Base-by-base conservation (phyloP, 2,329 filamentous ascomycete species). In the Penicillium sclerotigenum region DNA sequence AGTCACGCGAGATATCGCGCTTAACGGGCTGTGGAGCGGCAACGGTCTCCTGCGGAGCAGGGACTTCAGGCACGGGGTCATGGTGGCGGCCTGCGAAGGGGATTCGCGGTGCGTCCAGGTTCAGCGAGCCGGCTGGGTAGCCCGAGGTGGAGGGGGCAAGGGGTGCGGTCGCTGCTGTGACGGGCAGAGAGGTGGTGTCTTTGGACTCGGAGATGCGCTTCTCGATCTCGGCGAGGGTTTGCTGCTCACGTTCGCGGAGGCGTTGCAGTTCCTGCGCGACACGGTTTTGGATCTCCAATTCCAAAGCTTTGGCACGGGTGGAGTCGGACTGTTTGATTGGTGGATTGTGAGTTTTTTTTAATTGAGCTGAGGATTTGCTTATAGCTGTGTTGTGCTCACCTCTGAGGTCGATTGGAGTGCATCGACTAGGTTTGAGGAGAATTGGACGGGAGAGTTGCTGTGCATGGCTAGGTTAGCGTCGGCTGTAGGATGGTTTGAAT, bases 251-350 rank as follows among this genome's bases (percentile, higher is more conserved):
- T 61, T 85, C 81, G 72, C 87, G 87, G 62, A 96, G 85, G 66
- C 87, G 87, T 75, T 88, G 86, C 64, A 97, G 90, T 78, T 97
- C 92, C 68, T 86, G 82, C 68, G 88, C 85, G 59, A 97, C 90
- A 75, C 93, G 92, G 71, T 85, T 80, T 79, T 97, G 92, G 74
- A 96, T 87, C 68, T 93, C 88, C 61, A 94, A 85, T 78, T 97
- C 93, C 74, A 91, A 79, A 70, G 87, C 81, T 77, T 90, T 90
- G 68, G 88, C 83, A 72, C 93, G 91, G 63, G 91, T 92, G 58
- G 87, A 86, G 79, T 97, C 92, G 76, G 89, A 93, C 93, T 97
- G 50, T 49, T 58, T 37, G n/a, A 20, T 22, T 34, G 43, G 6
- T 34, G 41, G 18, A 16, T 41, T 57, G 45, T 53, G 24, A 38